A percentile compares a stretch with the other conserved stretches of the same genome.
phyloP scores from a whole-genome alignment of 768 basidiomycete genomes.

The Astraeus odoratus region DNA sequence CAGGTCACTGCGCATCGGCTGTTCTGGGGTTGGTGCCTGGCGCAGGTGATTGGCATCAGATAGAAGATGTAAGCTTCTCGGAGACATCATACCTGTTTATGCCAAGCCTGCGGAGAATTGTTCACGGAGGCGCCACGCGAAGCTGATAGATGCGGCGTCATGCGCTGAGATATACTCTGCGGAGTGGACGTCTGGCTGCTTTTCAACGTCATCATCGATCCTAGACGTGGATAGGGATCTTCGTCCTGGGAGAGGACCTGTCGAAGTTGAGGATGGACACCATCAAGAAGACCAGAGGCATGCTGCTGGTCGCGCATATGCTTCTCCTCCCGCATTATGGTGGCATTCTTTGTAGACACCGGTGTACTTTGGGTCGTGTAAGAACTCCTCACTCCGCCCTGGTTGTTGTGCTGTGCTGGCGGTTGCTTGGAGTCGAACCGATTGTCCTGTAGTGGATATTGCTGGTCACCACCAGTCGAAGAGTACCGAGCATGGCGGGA shows the following conservation, averaged over 20 bases:
- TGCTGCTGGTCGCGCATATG: conserved; percentile 17
- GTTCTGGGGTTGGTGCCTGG: conserved; percentile 19
- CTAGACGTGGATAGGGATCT: conserved; percentile 16
- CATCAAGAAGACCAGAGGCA: conserved; percentile 13
- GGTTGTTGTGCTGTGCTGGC: conserved; percentile 8
- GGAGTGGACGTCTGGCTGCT: conserved; percentile 18
- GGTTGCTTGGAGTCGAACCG: conserved; percentile 10
- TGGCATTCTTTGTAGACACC: conserved; percentile 12
- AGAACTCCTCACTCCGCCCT: conserved; percentile 21
- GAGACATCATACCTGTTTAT: conserved; percentile 21
- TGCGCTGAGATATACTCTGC: conserved; percentile 19
- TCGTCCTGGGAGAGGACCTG: conserved; percentile 27
- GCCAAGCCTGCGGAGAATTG: conserved; percentile 17
- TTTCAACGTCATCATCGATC: conserved; percentile 24
- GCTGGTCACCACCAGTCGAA: conserved; percentile 7
- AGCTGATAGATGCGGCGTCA: conserved; percentile 15
- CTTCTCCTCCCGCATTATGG: conserved; percentile 23
- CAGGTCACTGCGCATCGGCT: conserved; percentile 7
- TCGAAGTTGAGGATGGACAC: conserved; percentile 21
- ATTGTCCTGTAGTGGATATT: conserved; percentile 5
- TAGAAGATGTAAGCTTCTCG: neutral
- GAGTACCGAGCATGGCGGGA: conserved; percentile 15
- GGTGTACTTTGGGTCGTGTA: conserved; percentile 27
- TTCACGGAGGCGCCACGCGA: conserved; percentile 16
- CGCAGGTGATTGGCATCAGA: conserved; percentile 7